These are phyloP conservation scores for Boletus smithii DNA, from an alignment of 1,284 basidiomycete genomes.

Conservation along the genomic window DNA sequence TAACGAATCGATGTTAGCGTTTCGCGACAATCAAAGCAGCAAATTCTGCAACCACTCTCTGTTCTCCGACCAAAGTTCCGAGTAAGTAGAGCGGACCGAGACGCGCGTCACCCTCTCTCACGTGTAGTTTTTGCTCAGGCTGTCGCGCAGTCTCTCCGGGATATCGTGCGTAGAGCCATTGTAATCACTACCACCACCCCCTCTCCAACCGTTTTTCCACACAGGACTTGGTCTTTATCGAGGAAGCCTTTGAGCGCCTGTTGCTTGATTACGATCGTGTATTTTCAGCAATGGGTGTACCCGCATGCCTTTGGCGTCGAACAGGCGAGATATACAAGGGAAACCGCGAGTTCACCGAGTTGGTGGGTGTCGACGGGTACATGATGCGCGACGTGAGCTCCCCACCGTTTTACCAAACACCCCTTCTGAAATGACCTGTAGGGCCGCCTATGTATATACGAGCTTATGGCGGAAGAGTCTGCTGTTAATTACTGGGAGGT, in stretches of 20 bases:
- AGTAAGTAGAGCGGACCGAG: conserved; percentile 39
- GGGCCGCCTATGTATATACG: conserved; percentile 94
- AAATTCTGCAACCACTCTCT: conserved; percentile 85
- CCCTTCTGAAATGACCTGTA: conserved; percentile 27
- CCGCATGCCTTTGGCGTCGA: conserved; percentile 93
- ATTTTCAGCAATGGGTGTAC: conserved; percentile 94
- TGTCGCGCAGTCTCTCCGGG: conserved; percentile 85
- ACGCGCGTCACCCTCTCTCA: not conserved
- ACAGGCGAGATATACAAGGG: conserved; percentile 99
- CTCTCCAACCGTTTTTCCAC: not conserved
- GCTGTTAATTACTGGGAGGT: conserved; percentile 99
- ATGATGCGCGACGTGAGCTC: conserved; percentile 74
- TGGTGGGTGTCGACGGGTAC: conserved; percentile 80
- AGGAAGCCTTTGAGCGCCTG: conserved; percentile 95
- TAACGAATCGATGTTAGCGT: conserved; percentile 47
- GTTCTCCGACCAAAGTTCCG: conserved; percentile 93
- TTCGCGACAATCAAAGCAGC: conserved; percentile 85
- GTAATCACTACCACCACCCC: not conserved
- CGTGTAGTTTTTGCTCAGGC: conserved; percentile 45
- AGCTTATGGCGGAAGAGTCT: conserved; percentile 94
- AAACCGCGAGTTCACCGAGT: conserved; percentile 90
- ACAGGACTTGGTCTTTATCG: conserved; percentile 93
- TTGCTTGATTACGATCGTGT: conserved; percentile 95
- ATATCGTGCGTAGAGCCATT: conserved; percentile 56
- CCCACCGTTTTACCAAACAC: conserved; percentile 11